These are phyloP conservation scores for Ophiosphaerella korrae DNA, from an alignment of 2,329 filamentous ascomycete species.

Conservation along the genomic window DNA sequence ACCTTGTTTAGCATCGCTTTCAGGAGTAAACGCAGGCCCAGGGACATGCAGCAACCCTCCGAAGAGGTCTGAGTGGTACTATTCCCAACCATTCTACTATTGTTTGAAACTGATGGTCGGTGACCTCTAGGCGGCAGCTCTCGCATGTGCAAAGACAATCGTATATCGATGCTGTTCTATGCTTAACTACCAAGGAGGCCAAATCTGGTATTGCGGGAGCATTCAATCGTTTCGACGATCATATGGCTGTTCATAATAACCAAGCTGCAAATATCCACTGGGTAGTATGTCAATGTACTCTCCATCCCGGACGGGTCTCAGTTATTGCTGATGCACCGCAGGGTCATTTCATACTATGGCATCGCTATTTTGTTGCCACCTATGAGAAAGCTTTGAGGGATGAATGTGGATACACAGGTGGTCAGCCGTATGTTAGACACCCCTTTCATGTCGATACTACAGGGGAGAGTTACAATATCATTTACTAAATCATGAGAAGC, in stretches of 20 bases:
- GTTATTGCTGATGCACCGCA: neutral
- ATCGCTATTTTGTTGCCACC: slow-evolving; percentile 28
- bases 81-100: too few species aligned
- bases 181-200: slow-evolving; percentile 20
- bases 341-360: slow-evolving; percentile 30
- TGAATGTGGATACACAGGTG: slow-evolving; percentile 30
- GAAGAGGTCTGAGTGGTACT: slow-evolving; percentile 25
- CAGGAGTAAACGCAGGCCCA: too few species aligned
- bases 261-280: slow-evolving; percentile 32
- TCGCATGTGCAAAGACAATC: slow-evolving; percentile 15
- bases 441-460: neutral
- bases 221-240: slow-evolving; percentile 33
- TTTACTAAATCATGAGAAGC: neutral
- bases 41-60: slow-evolving; percentile 17
- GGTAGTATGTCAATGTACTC: slow-evolving; percentile 6
- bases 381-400: slow-evolving; percentile 28
- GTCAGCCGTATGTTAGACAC: slow-evolving; percentile 40
- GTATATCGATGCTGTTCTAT: slow-evolving; percentile 33
- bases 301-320: neutral
- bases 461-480: neutral
- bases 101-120: neutral
- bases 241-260: slow-evolving; percentile 26
- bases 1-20: too few species aligned
- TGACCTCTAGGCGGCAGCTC: slow-evolving; percentile 23
- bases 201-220: slow-evolving; percentile 20